phyloP scores from a whole-genome alignment of 2,329 filamentous ascomycete species.

The Apiospora marii region DNA sequence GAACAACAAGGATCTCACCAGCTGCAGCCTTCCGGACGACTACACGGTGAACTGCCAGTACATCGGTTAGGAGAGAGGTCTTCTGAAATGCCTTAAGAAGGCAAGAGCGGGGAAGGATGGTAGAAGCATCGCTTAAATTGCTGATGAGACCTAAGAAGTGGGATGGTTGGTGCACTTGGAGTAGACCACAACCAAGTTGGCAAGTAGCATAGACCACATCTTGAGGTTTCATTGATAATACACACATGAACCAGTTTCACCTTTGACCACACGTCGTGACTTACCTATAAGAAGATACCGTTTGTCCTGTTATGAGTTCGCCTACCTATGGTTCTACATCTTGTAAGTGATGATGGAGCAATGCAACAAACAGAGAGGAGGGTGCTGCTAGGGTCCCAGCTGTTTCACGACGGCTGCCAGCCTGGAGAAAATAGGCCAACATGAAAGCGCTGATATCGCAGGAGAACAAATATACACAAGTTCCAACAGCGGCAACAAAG shows the following conservation, averaged over 20 bases:
- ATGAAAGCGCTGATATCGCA: too few species aligned
- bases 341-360: too few species aligned
- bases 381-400: too few species aligned
- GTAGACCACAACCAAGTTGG: neutral
- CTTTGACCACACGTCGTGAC: neutral
- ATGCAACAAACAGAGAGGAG: too few species aligned
- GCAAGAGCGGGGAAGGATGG: neutral
- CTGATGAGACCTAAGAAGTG: neutral
- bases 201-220: neutral
- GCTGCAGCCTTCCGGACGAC: slow-evolving; percentile 38
- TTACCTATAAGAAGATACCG: too few species aligned
- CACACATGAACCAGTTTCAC: neutral
- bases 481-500: too few species aligned
- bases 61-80: neutral
- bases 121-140: neutral
- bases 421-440: too few species aligned
- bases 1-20: slow-evolving; percentile 46
- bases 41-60: slow-evolving; percentile 39
- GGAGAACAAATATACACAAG: too few species aligned
- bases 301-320: too few species aligned
- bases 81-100: too few species aligned
- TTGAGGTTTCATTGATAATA: neutral
- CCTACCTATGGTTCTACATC: too few species aligned
- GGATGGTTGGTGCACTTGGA: neutral
- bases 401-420: too few species aligned